Percentiles rank a stretch among this genome's conserved stretches.
phyloP scores from a whole-genome alignment of 2,329 filamentous ascomycete genomes.

The Exophiala bonariae region DNA sequence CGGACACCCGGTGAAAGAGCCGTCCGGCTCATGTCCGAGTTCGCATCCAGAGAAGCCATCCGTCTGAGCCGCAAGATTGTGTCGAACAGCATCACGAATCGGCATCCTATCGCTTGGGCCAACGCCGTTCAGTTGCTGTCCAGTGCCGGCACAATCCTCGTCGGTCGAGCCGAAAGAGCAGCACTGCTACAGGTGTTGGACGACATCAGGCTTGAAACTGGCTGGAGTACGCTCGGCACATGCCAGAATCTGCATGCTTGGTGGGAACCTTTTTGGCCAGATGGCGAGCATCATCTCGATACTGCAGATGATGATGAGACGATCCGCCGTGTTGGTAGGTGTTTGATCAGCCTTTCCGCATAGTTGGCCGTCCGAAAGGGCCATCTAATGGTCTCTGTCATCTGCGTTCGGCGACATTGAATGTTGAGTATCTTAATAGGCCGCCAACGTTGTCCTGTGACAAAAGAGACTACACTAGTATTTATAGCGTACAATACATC shows the following conservation, averaged over 20 bases:
- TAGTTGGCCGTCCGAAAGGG: slow-evolving; percentile 3
- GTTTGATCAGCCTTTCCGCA: slow-evolving; percentile 6
- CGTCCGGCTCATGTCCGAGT: neutral
- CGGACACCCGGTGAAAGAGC: neutral
- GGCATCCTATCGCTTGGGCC: slow-evolving; percentile 1
- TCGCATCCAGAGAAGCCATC: neutral
- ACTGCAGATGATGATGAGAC: slow-evolving; percentile 5
- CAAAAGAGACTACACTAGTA: no score
- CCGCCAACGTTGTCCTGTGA: no score
- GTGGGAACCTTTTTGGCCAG: slow-evolving; percentile 5
- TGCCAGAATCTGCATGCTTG: slow-evolving; percentile 1
- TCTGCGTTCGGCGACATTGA: no score
- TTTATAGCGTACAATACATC: no score
- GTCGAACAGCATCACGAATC: slow-evolving; percentile 3
- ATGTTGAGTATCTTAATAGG: no score
- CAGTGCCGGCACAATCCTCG: neutral
- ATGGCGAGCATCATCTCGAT: slow-evolving; percentile 1
- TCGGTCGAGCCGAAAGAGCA: neutral
- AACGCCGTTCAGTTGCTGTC: slow-evolving; percentile 3
- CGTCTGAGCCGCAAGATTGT: slow-evolving; percentile 1
- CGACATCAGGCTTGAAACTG: slow-evolving; percentile 3
- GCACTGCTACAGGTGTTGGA: slow-evolving; percentile 2
- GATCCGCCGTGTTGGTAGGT: neutral
- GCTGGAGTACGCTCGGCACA: slow-evolving; percentile 2
- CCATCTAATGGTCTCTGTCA: no score